Evolutionary conservation across 1,284 basidiomycete genomes (phyloP).

Genomic region (Austroboletus rostrupii): DNA sequence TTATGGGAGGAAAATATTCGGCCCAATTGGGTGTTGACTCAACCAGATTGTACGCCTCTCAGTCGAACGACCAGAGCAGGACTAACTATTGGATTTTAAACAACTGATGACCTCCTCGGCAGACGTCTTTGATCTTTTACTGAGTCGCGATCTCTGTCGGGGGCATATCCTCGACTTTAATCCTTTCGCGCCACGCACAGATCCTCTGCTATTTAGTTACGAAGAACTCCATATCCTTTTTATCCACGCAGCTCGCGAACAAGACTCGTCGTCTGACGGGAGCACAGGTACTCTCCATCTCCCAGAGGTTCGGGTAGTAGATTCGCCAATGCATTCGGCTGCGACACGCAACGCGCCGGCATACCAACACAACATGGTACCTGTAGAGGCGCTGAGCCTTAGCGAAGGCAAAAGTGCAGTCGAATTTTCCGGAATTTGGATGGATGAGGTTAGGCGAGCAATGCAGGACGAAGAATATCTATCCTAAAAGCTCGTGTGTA

Average conservation of each 20-base stretch:
- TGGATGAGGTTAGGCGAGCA: slow-evolving; percentile 50
- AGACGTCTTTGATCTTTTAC: slow-evolving; percentile 87
- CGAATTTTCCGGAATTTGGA: slow-evolving; percentile 71
- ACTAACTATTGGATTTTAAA: neutral
- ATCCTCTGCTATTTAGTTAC: slow-evolving; percentile 83
- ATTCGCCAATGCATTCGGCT: slow-evolving; percentile 65
- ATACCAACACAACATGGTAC: slow-evolving; percentile 89
- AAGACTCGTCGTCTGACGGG: neutral
- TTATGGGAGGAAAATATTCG: slow-evolving; percentile 73
- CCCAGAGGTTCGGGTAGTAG: slow-evolving; percentile 67
- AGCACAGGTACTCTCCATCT: slow-evolving; percentile 11
- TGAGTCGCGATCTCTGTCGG: slow-evolving; percentile 73
- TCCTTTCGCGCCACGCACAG: slow-evolving; percentile 82
- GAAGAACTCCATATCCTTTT: slow-evolving; percentile 62
- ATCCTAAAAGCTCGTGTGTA: neutral
- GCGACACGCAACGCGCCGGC: slow-evolving; percentile 65
- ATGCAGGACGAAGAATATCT: slow-evolving; percentile 22
- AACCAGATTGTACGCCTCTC: slow-evolving; percentile 61
- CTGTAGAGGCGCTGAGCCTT: slow-evolving; percentile 80
- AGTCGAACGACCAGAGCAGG: neutral
- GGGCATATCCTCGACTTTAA: slow-evolving; percentile 90
- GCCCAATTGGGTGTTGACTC: slow-evolving; percentile 50
- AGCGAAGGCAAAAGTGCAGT: slow-evolving; percentile 67
- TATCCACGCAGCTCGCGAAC: slow-evolving; percentile 1
- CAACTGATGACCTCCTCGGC: neutral